These are phyloP conservation scores for Artomyces pyxidatus DNA, from an alignment of 768 basidiomycete species.

Conservation along the genomic window DNA sequence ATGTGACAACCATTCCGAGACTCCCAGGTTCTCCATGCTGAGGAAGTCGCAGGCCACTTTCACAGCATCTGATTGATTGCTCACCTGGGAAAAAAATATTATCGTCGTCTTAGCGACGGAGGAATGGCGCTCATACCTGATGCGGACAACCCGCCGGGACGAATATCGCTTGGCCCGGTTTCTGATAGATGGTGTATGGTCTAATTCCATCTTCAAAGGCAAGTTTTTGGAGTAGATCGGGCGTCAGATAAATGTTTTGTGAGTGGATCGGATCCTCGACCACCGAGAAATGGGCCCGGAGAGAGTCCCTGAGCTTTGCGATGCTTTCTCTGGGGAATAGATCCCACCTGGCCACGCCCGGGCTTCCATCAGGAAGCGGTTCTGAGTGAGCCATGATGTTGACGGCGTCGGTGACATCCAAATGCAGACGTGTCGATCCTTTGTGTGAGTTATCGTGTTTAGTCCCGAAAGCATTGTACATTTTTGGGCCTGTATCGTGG, in stretches of 20 bases:
- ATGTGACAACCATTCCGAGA: too few species aligned
- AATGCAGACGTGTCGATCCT: slow-evolving; percentile 84
- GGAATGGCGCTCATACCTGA: too few species aligned
- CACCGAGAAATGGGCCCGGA: slow-evolving; percentile 21
- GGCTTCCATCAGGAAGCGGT: slow-evolving; percentile 42
- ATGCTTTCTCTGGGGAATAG: slow-evolving; percentile 74
- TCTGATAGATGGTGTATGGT: slow-evolving; percentile 83
- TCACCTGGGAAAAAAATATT: too few species aligned
- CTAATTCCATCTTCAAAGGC: slow-evolving; percentile 59
- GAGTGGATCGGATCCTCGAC: background rate
- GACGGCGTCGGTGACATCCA: slow-evolving; percentile 92
- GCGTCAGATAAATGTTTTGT: background rate
- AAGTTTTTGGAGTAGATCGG: slow-evolving; percentile 49
- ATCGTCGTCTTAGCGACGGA: too few species aligned
- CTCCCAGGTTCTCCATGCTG: too few species aligned
- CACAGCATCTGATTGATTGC: too few species aligned
- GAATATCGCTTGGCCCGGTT: slow-evolving; percentile 87
- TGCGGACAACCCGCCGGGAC: slow-evolving; percentile 92
- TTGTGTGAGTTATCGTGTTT: slow-evolving; percentile 58
- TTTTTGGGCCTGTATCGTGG: slow-evolving; percentile 66
- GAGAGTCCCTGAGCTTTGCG: slow-evolving; percentile 68
- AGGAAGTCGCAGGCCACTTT: too few species aligned
- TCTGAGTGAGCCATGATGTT: slow-evolving; percentile 81
- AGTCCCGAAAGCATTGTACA: slow-evolving; percentile 88
- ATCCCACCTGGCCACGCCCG: slow-evolving; percentile 88